Evolutionary conservation across 768 basidiomycete genomes (phyloP).

Genomic region (Chalciporus piperatus): DNA sequence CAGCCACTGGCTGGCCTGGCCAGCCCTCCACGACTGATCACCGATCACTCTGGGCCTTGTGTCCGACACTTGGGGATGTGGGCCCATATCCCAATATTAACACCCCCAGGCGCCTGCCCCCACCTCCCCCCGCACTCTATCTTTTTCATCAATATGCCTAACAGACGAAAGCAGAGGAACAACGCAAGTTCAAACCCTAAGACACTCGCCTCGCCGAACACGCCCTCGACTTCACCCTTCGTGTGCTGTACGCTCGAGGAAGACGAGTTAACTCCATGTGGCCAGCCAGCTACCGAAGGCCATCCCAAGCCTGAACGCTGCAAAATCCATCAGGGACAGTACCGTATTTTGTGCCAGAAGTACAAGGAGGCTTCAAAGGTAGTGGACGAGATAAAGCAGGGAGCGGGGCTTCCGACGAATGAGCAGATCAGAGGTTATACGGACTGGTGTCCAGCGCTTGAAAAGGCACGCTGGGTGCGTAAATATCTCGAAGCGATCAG

Average conservation of each 20-base stretch:
- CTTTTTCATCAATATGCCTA: no score
- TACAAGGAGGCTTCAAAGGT: constrained; percentile 23
- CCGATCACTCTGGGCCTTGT: no score
- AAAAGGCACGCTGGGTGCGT: constrained; percentile 22
- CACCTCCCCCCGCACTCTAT: no score
- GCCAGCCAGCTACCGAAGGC: constrained; percentile 18
- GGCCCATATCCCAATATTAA: no score
- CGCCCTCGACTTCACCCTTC: no score
- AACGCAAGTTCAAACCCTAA: no score
- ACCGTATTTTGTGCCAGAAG: constrained; percentile 10
- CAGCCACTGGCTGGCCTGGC: no score
- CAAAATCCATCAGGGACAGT: constrained; percentile 25
- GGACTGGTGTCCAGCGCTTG: constrained; percentile 10
- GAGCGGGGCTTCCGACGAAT: constrained; percentile 16
- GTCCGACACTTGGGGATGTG: no score
- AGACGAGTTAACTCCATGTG: constrained; percentile 26
- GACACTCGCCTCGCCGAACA: no score
- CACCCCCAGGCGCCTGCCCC: no score
- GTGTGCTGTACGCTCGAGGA: constrained; percentile 20
- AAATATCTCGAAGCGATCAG: constrained; percentile 33
- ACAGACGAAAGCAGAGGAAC: no score
- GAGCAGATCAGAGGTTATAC: constrained; percentile 10
- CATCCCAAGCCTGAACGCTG: constrained; percentile 17
- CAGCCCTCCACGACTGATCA: no score
- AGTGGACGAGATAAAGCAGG: constrained; percentile 20